Base-by-base conservation (phyloP, 129 eudicot genomes). In the Escallonia rubra region DNA sequence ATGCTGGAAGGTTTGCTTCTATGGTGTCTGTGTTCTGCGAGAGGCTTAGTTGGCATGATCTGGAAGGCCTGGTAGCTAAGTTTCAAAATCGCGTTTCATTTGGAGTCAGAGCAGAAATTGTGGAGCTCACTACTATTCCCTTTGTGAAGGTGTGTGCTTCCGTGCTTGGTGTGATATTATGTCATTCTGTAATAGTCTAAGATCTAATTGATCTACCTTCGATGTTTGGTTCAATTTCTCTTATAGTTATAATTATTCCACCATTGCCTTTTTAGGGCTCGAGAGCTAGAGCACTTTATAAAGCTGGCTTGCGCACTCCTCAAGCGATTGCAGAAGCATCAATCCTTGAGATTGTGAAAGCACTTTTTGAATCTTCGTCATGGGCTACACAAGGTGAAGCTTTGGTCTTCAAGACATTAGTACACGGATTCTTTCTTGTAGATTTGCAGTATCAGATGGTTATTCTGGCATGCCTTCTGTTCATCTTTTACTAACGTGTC, bases 21-120 rank as follows among this genome's bases (percentile, higher is more conserved):
- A 93, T 93, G 98, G 98, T 93, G 74, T 81, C 96, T 11, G 96
- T 89, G 13, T 93, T 93, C 84, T 93, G 98, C 79, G 98, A 93
- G 82, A 84, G 98, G 79, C 91, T 93, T 70, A 95, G 96, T 75
- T 93, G 98, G 98, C 95, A 89, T 76, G 98, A 93, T 77, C 87
- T 93, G 40, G 98, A 93, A 64, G 80, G 85, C 72, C 77, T 93
- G 79, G 88, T 93, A 62, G 72, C 92, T 59, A 89, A 82, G 72
- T 93, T 93, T 10, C 98, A 93, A 79, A 89, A 82, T 38, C 96
- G 98, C 70, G 95, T 93, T 59, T 93, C 95, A 10, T 93, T 93
- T 84, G 98, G 98, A 66, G 98, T 93, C 41, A 84, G 96, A 81
- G 98, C 98, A 41, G 98, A 93, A 77, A 93, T 93, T 61, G 98